Evolutionary conservation across 1,284 basidiomycete genomes (phyloP), one percentile per base, ranked within the genome.

Genomic region (Rhodofomes roseus): DNA sequence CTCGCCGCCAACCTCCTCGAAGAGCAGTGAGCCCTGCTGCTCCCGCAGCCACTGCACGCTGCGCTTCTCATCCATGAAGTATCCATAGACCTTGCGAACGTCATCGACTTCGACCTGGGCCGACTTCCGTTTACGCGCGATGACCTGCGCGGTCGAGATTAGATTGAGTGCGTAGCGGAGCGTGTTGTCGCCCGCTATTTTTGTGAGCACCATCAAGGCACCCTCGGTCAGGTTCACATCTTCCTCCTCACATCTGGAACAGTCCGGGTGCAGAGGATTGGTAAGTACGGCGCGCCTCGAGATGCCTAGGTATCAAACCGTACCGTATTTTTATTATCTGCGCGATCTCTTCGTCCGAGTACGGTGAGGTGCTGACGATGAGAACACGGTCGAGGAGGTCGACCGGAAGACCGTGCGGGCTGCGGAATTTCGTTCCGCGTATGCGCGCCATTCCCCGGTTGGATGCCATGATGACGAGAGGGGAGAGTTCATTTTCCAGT

Each of bases 401-500:
- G 53, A 93, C 90, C 0, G 96, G 96, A 18, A 99, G 85, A 51
- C 96, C 96, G 71, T 98, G 96, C 1, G 96, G 96, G 63, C 90
- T 92, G 69, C 88, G 87, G 79, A 95, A 95, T 67, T 93, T 95
- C 27, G 96, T 99, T 56, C 96, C 97, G 63, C 96, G 85, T 74
- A 99, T 97, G 55, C 93, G 85, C 8, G 95, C 88, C 83, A 96
- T 94, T 14, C 96, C 96, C 20, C 96, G 84, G 75, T 99, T 99
- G 43, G 93, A 95, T 1, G 96, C 96, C 96, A 99, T 98, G 71
- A 99, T 95, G 44, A 99, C 96, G 55, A 99, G 80, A 0, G 96
- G 96, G 1, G 96, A 89, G 4, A 98, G 81, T 65, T 97, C 96
- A 63, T 89, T 90, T 73, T 99, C 96, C 52, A 99, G 81, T 5